Evolutionary conservation across 768 basidiomycete genomes (phyloP).

Genomic region (Suillus paluster): DNA sequence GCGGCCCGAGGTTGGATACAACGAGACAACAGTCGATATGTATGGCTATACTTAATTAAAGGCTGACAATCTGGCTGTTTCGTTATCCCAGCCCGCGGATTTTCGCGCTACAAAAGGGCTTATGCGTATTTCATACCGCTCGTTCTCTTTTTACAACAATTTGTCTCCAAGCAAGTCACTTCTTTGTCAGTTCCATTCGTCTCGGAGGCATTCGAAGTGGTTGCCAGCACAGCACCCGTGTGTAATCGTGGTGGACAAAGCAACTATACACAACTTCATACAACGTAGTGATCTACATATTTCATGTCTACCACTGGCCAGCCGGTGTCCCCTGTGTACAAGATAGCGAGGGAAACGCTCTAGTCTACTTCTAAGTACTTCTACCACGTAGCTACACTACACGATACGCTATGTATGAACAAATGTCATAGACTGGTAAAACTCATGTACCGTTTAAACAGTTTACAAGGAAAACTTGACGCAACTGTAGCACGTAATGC

Average conservation of each 20-base stretch:
- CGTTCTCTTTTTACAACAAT: not conserved
- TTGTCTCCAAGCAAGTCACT: not conserved
- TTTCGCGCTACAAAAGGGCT: no score
- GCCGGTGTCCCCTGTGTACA: not conserved
- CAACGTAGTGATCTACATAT: not conserved
- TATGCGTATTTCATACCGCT: no score
- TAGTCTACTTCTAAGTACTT: conserved; percentile 3
- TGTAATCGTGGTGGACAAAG: no score
- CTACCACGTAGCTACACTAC: conserved; percentile 1
- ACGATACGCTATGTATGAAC: conserved; percentile 7
- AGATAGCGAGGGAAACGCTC: not conserved
- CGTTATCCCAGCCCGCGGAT: not conserved
- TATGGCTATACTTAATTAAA: not conserved
- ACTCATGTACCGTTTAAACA: conserved; percentile 2
- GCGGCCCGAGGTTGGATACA: not conserved
- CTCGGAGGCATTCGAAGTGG: not conserved
- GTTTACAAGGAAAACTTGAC: conserved; percentile 8
- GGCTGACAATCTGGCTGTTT: not conserved
- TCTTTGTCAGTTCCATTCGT: not conserved
- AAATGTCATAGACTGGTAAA: not conserved
- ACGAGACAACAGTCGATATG: not conserved
- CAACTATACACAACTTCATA: no score
- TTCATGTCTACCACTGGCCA: not conserved
- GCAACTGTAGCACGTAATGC: not conserved
- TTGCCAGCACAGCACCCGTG: no score